phyloP scores from a whole-genome alignment of 1,284 basidiomycete species.

The Sanghuangporus weigelae region DNA sequence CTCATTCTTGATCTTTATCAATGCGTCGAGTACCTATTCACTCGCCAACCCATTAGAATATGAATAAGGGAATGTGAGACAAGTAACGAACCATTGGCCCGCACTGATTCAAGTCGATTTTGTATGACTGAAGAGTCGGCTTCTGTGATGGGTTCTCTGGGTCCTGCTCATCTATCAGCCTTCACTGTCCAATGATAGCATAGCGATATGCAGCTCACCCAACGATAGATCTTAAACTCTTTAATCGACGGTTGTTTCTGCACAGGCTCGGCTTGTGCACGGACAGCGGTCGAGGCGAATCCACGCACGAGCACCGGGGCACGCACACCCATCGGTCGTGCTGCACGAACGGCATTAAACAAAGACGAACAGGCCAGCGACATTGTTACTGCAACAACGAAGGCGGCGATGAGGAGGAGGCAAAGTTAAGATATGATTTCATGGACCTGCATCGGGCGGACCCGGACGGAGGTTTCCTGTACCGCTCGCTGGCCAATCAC shows the following conservation, averaged over 20 bases:
- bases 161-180: slow-evolving; percentile 50
- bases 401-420: not conserved
- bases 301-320: slow-evolving; percentile 21
- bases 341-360: not conserved
- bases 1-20: slow-evolving; percentile 99
- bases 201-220: slow-evolving; percentile 49
- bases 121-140: slow-evolving; percentile 89
- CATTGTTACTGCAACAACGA: slow-evolving; percentile 2
- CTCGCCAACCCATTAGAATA: not conserved
- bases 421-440: not conserved
- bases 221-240: slow-evolving; percentile 96
- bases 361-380: slow-evolving; percentile 15
- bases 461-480: not conserved
- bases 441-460: slow-evolving; percentile 2
- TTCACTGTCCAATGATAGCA: not conserved
- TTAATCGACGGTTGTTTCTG: slow-evolving; percentile 50
- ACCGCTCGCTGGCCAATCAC: slow-evolving; percentile 7
- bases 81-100: slow-evolving; percentile 82
- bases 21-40: slow-evolving; percentile 74
- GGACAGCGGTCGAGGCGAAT: slow-evolving; percentile 32
- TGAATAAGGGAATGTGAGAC: not conserved
- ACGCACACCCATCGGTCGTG: not conserved
- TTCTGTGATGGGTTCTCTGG: slow-evolving; percentile 93
- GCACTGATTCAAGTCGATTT: slow-evolving; percentile 89
- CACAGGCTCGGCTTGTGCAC: slow-evolving; percentile 35